phyloP scores from a whole-genome alignment of 1,284 basidiomycete genomes.

The Austroboletus niveus region DNA sequence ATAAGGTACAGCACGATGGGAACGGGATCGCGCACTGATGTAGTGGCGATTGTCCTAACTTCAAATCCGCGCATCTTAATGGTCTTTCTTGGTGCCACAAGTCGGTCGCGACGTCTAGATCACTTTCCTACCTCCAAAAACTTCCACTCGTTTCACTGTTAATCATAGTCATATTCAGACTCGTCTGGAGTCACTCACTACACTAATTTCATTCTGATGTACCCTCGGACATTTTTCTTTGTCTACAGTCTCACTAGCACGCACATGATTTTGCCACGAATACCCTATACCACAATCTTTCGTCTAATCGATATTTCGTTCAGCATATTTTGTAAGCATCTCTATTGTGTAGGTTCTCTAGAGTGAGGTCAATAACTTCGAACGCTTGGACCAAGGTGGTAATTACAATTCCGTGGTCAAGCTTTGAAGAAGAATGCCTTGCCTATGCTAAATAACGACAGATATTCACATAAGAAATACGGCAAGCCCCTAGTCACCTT shows the following conservation, averaged over 20 bases:
- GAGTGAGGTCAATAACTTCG: too few species aligned
- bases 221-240: neutral
- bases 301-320: conserved; percentile 3
- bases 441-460: neutral
- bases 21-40: conserved; percentile 21
- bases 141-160: conserved; percentile 20
- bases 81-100: neutral
- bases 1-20: conserved; percentile 23
- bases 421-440: neutral
- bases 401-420: too few species aligned
- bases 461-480: conserved; percentile 5
- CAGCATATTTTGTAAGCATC: too few species aligned
- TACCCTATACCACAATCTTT: conserved; percentile 12
- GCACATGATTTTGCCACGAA: neutral
- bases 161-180: neutral
- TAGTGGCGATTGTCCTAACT: neutral
- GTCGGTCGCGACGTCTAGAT: conserved; percentile 4
- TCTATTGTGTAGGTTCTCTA: too few species aligned
- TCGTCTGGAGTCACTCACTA: conserved; percentile 4
- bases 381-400: too few species aligned
- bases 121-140: neutral
- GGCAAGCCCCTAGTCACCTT: conserved; percentile 52
- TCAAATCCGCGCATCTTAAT: neutral
- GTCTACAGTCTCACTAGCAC: neutral
- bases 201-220: neutral